A percentile compares a stretch with the other conserved stretches of the same genome.
Evolutionary conservation across 306 rosid species (phyloP).

Genomic region (Cicer bijugum): DNA sequence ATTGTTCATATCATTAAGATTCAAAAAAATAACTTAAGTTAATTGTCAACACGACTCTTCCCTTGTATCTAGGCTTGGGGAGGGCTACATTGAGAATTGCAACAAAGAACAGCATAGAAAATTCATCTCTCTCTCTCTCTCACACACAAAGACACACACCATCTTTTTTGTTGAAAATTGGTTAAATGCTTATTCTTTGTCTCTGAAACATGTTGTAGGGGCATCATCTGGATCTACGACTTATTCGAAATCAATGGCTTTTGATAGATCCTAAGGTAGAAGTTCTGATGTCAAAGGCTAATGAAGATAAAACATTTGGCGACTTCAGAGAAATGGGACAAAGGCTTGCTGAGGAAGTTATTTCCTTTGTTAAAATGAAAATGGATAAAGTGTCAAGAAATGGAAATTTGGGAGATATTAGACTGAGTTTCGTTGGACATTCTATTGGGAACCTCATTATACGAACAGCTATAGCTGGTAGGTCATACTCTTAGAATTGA

Average conservation of each 20-base stretch:
- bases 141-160: neutral
- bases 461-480: slow-evolving; percentile 85
- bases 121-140: neutral
- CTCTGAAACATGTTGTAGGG: slow-evolving; percentile 57
- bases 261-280: slow-evolving; percentile 78
- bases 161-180: neutral
- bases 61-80: neutral
- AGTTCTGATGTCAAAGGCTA: slow-evolving; percentile 83
- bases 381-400: slow-evolving; percentile 73
- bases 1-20: neutral
- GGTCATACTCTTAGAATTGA: slow-evolving; percentile 17
- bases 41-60: neutral
- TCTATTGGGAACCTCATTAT: slow-evolving; percentile 88
- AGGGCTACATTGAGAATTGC: neutral
- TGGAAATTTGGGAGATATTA: slow-evolving; percentile 64
- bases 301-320: slow-evolving; percentile 88
- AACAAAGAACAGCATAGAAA: neutral
- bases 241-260: slow-evolving; percentile 91
- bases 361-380: slow-evolving; percentile 73
- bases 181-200: slow-evolving; percentile 29
- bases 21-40: neutral
- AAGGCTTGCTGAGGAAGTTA: slow-evolving; percentile 82
- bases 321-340: slow-evolving; percentile 94
- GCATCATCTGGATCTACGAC: slow-evolving; percentile 88
- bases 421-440: slow-evolving; percentile 85